Evolutionary conservation across 805 yeast species (phyloP).

Genomic region (Wickerhamomyces silvicola): DNA sequence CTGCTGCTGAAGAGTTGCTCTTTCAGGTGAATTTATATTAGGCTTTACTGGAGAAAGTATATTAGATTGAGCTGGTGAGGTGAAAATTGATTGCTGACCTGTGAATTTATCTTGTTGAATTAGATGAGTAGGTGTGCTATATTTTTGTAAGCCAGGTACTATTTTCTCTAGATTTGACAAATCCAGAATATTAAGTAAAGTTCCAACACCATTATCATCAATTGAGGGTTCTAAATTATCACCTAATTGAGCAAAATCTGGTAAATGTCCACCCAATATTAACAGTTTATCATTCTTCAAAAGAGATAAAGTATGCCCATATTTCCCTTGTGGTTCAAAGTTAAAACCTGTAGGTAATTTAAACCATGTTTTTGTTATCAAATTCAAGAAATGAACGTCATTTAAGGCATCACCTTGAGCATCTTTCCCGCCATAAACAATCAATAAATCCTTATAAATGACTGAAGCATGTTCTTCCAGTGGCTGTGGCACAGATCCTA

Average conservation of each 20-base stretch:
- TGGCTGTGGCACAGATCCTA: constrained; percentile 72
- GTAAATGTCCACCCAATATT: constrained; percentile 88
- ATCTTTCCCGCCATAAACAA: constrained; percentile 86
- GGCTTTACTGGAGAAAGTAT: not conserved
- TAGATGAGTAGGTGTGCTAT: constrained; percentile 29
- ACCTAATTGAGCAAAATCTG: constrained; percentile 51
- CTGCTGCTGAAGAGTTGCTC: constrained; percentile 3
- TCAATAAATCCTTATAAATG: constrained; percentile 69
- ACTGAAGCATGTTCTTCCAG: constrained; percentile 89
- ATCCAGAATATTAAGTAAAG: constrained; percentile 60
- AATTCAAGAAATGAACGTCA: constrained; percentile 67
- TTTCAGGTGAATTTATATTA: not conserved
- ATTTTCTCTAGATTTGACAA: constrained; percentile 29
- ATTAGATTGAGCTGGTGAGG: constrained; percentile 19
- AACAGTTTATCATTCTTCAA: constrained; percentile 61
- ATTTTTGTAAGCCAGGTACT: constrained; percentile 30
- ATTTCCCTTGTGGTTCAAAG: constrained; percentile 69
- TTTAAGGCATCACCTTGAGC: constrained; percentile 61
- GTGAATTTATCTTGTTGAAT: constrained; percentile 15
- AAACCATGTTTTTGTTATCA: constrained; percentile 68
- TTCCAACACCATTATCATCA: constrained; percentile 48
- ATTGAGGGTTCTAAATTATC: constrained; percentile 49
- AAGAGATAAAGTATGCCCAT: constrained; percentile 85
- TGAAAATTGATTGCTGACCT: constrained; percentile 19
- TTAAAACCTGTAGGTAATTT: constrained; percentile 43